Base-by-base conservation (phyloP, 768 basidiomycete species). In the Strobilomyces confusus region DNA sequence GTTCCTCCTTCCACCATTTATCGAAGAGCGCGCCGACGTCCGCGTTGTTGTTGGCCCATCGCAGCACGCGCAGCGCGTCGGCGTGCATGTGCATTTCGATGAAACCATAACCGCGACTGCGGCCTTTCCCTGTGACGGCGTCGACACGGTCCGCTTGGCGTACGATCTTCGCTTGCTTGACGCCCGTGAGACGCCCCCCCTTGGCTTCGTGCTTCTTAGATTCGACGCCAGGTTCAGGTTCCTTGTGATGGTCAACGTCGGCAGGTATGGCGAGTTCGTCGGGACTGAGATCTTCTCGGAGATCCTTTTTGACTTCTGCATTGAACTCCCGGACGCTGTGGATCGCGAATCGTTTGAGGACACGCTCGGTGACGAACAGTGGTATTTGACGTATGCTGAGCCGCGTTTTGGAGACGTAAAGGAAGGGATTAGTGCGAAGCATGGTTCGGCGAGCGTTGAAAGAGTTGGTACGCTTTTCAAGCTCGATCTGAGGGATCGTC, bases 81-180 rank as follows among this genome's bases (percentile, higher is more conserved):
- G 87, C 83, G 61, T 99, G 97, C 25, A 75, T 80, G 44, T 83
- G 74, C 80, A 97, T 81, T 74, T 98, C 95, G 30, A 98, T 64
- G 73, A 99, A 98, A 11, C 95, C 97, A 63, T 98, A 99, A 1
- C 97, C 95, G 67, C 89, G 92, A 63, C 88, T 91, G 49, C 87
- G 80, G 1, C 92, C 92, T 62, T 91, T 88, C 4, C 89, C 90
- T 0, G 89, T 92, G 37, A 95, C 68, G 4, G 89, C 77, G 64
- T 98, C 95, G 50, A 95, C 79, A n/a, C 92, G 86, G 58, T 97
- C 95, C 13, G 77, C 75, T 68, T 92, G 89, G 12, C 95, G 84
- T 14, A 97, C 86, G 56, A 99, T 87, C 75, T 99, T 99, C 17
- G 88, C 78, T 70, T 99, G 97, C 61, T 87, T 86, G 41, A 98